Conservation (phyloP, 192 early-diverging fungal genomes). For the Podila minutissima region DNA sequence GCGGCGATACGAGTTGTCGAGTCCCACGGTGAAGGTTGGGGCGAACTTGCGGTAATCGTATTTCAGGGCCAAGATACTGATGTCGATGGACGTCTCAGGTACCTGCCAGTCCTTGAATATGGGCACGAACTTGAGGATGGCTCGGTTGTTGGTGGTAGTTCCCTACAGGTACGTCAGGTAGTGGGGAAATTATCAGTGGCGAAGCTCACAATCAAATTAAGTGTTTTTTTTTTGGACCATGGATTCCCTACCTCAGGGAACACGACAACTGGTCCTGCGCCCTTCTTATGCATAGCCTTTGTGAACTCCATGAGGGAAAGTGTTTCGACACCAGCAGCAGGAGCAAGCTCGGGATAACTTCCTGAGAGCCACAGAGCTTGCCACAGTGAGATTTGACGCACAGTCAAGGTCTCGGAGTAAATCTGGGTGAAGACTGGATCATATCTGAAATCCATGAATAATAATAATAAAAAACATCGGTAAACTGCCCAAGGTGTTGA, state of each 20-base stretch:
- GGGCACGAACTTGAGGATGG: slow-evolving; percentile 79
- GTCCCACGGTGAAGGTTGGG: slow-evolving; percentile 73
- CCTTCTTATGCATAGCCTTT: slow-evolving; percentile 46
- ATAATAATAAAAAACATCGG: not conserved
- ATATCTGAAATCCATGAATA: slow-evolving; percentile 52
- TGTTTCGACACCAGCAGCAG: slow-evolving; percentile 38
- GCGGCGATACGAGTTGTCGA: slow-evolving; percentile 23
- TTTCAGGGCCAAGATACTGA: slow-evolving; percentile 74
- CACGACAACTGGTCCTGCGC: slow-evolving; percentile 66
- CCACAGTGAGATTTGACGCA: slow-evolving; percentile 65
- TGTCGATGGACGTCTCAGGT: slow-evolving; percentile 61
- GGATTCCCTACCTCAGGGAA: slow-evolving; percentile 69
- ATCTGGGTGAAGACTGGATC: slow-evolving; percentile 72
- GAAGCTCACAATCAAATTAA: not conserved
- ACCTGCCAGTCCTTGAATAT: slow-evolving; percentile 71
- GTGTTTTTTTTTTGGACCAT: not conserved
- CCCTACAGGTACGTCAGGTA: slow-evolving; percentile 48
- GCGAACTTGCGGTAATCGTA: slow-evolving; percentile 72
- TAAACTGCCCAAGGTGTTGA: too few relatives aligned
- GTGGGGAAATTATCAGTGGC: not conserved
- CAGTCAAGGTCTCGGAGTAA: slow-evolving; percentile 55
- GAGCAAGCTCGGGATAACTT: slow-evolving; percentile 54
- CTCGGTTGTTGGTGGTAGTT: slow-evolving; percentile 89
- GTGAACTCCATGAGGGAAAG: slow-evolving; percentile 55
- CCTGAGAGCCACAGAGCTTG: slow-evolving; percentile 59